phyloP scores from a whole-genome alignment of 2,329 filamentous ascomycete genomes.

The Arthrinium phaeospermum region DNA sequence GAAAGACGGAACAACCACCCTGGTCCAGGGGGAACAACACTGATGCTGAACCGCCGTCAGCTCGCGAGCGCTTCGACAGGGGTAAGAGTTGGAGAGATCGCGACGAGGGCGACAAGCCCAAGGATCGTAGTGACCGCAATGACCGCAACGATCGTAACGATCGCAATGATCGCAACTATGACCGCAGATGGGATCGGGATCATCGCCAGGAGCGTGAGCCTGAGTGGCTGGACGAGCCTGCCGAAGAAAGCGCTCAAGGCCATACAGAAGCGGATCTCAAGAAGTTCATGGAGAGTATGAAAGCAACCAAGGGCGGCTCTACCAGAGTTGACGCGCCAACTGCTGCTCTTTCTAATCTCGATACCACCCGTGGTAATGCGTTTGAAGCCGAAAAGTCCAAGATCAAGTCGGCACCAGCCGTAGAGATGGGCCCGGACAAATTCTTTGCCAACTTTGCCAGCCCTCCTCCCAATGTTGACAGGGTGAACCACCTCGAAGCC shows the following conservation, averaged over 20 bases:
- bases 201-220: conserved; percentile 76
- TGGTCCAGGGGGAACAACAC: conserved; percentile 71
- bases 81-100: conserved; percentile 66
- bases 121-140: conserved; percentile 35
- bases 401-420: conserved; percentile 64
- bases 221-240: conserved; percentile 84
- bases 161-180: conserved; percentile 44
- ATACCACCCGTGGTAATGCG: conserved; percentile 38
- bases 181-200: conserved; percentile 59
- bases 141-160: conserved; percentile 47
- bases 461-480: conserved; percentile 46
- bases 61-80: conserved; percentile 62
- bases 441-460: conserved; percentile 69
- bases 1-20: conserved; percentile 69
- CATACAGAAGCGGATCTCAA: conserved; percentile 92
- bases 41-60: conserved; percentile 43
- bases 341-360: conserved; percentile 40
- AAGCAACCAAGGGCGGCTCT: conserved; percentile 60
- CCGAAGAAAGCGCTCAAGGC: conserved; percentile 70
- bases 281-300: conserved; percentile 93
- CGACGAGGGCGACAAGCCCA: conserved; percentile 40
- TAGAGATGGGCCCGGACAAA: conserved; percentile 75
- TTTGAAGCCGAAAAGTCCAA: conserved; percentile 58
- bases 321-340: conserved; percentile 44
- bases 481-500: conserved; percentile 59